Percentiles rank a stretch among this genome's conserved stretches.
Evolutionary conservation across 1,284 basidiomycete genomes (phyloP).

Genomic region (Heliocybe sulcata): DNA sequence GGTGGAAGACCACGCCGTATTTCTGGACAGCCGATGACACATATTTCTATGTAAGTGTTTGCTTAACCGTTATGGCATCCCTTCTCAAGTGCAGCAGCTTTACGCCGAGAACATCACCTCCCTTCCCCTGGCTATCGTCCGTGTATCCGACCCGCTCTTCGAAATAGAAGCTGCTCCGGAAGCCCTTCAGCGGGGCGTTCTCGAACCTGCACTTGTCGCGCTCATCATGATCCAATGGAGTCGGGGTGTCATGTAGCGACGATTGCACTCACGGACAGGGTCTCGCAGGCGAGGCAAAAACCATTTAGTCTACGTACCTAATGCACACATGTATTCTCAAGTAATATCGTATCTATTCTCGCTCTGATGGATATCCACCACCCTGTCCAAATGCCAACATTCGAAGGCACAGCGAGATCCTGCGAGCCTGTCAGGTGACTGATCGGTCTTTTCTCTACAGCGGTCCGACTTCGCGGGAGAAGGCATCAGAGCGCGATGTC

Average conservation of each 20-base stretch:
- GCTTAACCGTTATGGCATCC: not conserved
- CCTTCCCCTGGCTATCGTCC: not conserved
- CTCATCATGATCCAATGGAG: conserved; percentile 1
- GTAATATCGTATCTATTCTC: not conserved
- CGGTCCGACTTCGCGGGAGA: not conserved
- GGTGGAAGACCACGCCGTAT: not conserved
- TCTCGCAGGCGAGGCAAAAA: not conserved
- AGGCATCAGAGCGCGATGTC: not conserved
- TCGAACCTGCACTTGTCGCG: not conserved
- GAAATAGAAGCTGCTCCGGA: not conserved
- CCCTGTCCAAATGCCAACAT: not conserved
- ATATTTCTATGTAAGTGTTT: not conserved
- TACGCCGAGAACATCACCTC: not conserved
- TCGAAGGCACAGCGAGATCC: not conserved
- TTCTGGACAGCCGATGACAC: not conserved
- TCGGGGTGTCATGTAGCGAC: not conserved
- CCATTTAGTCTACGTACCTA: not conserved
- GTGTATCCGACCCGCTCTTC: not conserved
- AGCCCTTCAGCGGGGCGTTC: not conserved
- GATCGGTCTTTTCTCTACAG: not conserved
- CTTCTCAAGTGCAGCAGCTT: not conserved
- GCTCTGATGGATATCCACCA: not conserved
- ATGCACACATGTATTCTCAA: not conserved
- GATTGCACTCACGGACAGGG: not conserved
- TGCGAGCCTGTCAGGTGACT: not conserved